These are phyloP conservation scores for Coniochaeta hoffmannii DNA, from an alignment of 2,329 filamentous ascomycete species.

Conservation along the genomic window DNA sequence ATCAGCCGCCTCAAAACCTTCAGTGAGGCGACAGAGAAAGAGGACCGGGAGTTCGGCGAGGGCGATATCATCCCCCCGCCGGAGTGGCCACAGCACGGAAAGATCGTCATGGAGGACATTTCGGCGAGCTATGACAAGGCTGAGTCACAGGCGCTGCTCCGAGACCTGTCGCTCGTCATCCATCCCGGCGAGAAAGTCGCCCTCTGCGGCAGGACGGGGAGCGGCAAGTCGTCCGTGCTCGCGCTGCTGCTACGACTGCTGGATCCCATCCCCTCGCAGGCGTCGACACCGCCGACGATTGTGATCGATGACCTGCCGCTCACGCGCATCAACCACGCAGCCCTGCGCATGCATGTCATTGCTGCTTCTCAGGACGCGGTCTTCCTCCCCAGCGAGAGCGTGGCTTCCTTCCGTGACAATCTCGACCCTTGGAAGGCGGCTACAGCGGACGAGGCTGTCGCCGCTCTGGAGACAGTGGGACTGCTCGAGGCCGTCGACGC, in stretches of 20 bases:
- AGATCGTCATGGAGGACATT: slow-evolving; percentile 15
- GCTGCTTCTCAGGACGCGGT: slow-evolving; percentile 35
- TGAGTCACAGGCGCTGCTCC: slow-evolving; percentile 16
- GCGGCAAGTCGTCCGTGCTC: slow-evolving; percentile 33
- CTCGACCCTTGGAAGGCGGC: slow-evolving; percentile 21
- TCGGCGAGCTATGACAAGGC: slow-evolving; percentile 17
- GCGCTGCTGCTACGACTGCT: slow-evolving; percentile 30
- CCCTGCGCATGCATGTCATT: slow-evolving; percentile 30
- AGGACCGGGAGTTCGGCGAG: slow-evolving; percentile 14
- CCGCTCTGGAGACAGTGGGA: slow-evolving; percentile 15
- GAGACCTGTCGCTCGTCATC: slow-evolving; percentile 20
- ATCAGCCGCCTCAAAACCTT: slow-evolving; percentile 20
- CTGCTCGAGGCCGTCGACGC: slow-evolving; percentile 16
- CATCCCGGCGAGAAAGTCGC: slow-evolving; percentile 22
- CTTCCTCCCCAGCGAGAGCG: slow-evolving; percentile 28
- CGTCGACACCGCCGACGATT: slow-evolving; percentile 12
- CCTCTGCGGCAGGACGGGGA: slow-evolving; percentile 25
- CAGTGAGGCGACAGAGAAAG: slow-evolving; percentile 14
- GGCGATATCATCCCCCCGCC: slow-evolving; percentile 14
- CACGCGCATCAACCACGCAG: slow-evolving; percentile 20
- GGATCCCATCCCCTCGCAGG: slow-evolving; percentile 18
- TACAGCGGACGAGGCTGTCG: slow-evolving; percentile 12
- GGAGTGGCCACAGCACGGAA: slow-evolving; percentile 20
- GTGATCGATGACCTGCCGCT: slow-evolving; percentile 26
- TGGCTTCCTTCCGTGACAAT: slow-evolving; percentile 21